A percentile compares a stretch with the other conserved stretches of the same genome.
These are phyloP conservation scores for Sclerotinia minor DNA, from an alignment of 2,329 filamentous ascomycete species.

Conservation along the genomic window DNA sequence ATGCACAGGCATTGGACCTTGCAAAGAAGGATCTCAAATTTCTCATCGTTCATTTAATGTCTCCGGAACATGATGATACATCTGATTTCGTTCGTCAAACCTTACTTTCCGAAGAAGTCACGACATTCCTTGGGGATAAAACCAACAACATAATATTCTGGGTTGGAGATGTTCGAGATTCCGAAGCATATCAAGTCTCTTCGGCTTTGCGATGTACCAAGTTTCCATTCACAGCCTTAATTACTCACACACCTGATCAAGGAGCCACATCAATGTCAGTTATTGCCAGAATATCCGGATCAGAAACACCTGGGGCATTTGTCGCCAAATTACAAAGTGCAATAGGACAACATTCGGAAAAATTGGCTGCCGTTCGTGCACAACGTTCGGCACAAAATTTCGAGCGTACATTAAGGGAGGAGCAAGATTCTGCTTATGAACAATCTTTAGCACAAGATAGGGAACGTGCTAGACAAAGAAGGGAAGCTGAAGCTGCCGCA, in stretches of 20 bases:
- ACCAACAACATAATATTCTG: conserved; percentile 81
- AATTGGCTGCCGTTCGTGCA: conserved; percentile 72
- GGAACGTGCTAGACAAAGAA: conserved; percentile 74
- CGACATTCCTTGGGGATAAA: conserved; percentile 71
- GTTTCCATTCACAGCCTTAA: conserved; percentile 83
- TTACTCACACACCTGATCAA: conserved; percentile 84
- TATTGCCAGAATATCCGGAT: conserved; percentile 74
- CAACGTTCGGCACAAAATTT: conserved; percentile 78
- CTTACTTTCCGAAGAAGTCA: conserved; percentile 72
- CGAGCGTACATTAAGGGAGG: conserved; percentile 74
- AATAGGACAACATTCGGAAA: conserved; percentile 73
- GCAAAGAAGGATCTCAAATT: conserved; percentile 92
- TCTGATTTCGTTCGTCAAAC: conserved; percentile 78
- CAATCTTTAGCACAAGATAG: conserved; percentile 84
- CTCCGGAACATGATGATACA: conserved; percentile 93
- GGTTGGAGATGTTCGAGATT: conserved; percentile 90
- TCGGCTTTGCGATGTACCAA: conserved; percentile 84
- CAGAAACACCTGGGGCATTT: conserved; percentile 68
- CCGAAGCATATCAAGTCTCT: conserved; percentile 93
- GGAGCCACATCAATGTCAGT: conserved; percentile 88
- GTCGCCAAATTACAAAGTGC: conserved; percentile 72
- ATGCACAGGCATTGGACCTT: conserved; percentile 85
- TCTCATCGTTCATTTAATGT: conserved; percentile 82
- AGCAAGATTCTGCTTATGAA: conserved; percentile 94
- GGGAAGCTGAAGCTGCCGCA: conserved; percentile 73